Evolutionary conservation across 2,329 filamentous ascomycete species (phyloP), one percentile per base, ranked within the genome.

Genomic region (Eurotiales sp.): DNA sequence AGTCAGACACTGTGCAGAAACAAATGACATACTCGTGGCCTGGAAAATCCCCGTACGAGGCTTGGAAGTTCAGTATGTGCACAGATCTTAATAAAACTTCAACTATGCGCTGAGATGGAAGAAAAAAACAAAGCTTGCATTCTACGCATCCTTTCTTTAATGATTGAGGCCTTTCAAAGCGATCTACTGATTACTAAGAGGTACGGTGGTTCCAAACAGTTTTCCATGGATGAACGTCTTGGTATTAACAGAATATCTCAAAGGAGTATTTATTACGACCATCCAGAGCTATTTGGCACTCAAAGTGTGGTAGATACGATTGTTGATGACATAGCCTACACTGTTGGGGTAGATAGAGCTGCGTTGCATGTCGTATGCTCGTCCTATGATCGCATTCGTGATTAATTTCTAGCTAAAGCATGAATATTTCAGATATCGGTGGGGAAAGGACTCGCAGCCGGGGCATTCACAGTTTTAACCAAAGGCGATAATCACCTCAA

Each of bases 181-280:
- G 70, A 77, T 39, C 63, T 72, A 15, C 62, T 76, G 8, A 70
- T 82, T 53, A 82, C 80, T 0, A 85, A 84, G 62, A 74, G 81
- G 81, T 81, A n/a, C 32, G 46, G 42, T 8, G 14, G 21, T 15
- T 14, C 17, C 27, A 22, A 42, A 6, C 12, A 8, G 14, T 7
- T 21, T 30, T 15, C 27, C 21, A 43, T 25, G 27, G 34, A 4
- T 6, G 17, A 37, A 37, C 12, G 7, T 15, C 34, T 37, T 8
- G 11, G 12, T 37, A 21, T 15, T 37, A 19, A 37, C 34, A 37
- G 6, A 37, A 17, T 10, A 19, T 37, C 34, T 21, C 6, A 17
- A 52, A 84, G 83, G 55, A 83, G 85, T 56, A 78, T 86, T 25
- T 86, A 81, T 59, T 86, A 86, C 60, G 77, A 75, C 45, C 80